Evolutionary conservation across 2,329 filamentous ascomycete species (phyloP).

Genomic region (Colletotrichum spaethianum): DNA sequence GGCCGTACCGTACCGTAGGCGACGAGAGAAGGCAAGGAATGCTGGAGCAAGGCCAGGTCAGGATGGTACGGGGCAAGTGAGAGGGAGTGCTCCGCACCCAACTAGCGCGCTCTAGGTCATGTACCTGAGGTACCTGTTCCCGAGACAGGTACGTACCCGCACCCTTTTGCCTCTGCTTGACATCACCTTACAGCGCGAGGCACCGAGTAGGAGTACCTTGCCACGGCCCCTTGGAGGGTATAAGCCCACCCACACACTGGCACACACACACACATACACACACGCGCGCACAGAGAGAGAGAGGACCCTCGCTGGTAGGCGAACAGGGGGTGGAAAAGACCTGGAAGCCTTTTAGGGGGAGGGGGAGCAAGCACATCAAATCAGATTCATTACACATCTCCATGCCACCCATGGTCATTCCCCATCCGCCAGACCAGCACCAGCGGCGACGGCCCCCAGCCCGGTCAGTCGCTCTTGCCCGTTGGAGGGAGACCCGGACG

Average conservation of each 20-base stretch:
- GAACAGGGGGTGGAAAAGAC: neutral
- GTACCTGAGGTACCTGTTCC: slow-evolving; percentile 5
- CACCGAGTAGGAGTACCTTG: slow-evolving; percentile 11
- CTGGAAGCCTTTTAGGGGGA: slow-evolving; percentile 9
- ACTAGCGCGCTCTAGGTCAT: neutral
- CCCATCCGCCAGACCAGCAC: slow-evolving; percentile 49
- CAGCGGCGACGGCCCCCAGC: slow-evolving; percentile 41
- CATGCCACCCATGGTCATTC: slow-evolving; percentile 22
- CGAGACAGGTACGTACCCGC: neutral
- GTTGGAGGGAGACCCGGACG: slow-evolving; percentile 17
- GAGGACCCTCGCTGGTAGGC: neutral
- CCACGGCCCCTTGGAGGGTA: neutral
- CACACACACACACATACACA: neutral
- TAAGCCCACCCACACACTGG: neutral
- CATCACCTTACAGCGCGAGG: neutral
- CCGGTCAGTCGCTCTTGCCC: slow-evolving; percentile 11
- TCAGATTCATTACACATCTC: slow-evolving; percentile 20
- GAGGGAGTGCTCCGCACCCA: slow-evolving; percentile 13
- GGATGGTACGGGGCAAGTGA: slow-evolving; percentile 12
- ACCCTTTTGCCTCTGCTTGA: neutral
- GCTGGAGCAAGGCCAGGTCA: slow-evolving; percentile 15
- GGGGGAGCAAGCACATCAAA: slow-evolving; percentile 27
- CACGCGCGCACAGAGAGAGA: neutral
- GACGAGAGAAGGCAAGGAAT: slow-evolving; percentile 20
- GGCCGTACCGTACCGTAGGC: slow-evolving; percentile 16